Evolutionary conservation across 441 rosid species (phyloP).

Genomic region (Omphalea diandra): DNA sequence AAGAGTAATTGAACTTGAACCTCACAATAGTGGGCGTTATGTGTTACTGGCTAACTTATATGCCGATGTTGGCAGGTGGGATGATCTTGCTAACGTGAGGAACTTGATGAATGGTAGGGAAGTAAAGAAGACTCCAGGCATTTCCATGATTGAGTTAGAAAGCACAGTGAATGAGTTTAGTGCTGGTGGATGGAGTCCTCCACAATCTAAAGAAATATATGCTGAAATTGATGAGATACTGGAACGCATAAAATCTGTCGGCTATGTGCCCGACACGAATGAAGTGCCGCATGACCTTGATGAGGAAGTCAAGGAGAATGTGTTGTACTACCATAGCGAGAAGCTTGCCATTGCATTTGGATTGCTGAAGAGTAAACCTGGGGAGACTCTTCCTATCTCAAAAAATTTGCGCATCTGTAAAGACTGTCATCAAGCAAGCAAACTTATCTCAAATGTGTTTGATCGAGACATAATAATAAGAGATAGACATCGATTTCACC

Average conservation of each 20-base stretch:
- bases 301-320: conserved; percentile 36
- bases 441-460: conserved; percentile 37
- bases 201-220: conserved; percentile 32
- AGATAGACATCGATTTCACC: conserved; percentile 41
- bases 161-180: conserved; percentile 36
- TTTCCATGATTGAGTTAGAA: conserved; percentile 36
- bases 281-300: conserved; percentile 33
- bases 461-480: conserved; percentile 34
- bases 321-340: conserved; percentile 37
- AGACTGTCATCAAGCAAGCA: conserved; percentile 41
- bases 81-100: conserved; percentile 37
- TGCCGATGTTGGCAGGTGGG: conserved; percentile 36
- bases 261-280: conserved; percentile 30
- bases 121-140: conserved; percentile 42
- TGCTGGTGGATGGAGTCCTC: conserved; percentile 40
- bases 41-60: conserved; percentile 38
- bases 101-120: conserved; percentile 45
- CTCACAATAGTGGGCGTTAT: conserved; percentile 28
- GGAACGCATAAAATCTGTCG: conserved; percentile 28
- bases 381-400: conserved; percentile 29
- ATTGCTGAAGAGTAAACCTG: conserved; percentile 29
- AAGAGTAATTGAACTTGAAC: conserved; percentile 34
- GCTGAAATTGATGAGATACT: conserved; percentile 39
- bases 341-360: conserved; percentile 52
- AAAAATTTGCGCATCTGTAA: conserved; percentile 37